Base-by-base conservation (phyloP, 75 land plant genomes). In the Isoetes taiwanensis region DNA sequence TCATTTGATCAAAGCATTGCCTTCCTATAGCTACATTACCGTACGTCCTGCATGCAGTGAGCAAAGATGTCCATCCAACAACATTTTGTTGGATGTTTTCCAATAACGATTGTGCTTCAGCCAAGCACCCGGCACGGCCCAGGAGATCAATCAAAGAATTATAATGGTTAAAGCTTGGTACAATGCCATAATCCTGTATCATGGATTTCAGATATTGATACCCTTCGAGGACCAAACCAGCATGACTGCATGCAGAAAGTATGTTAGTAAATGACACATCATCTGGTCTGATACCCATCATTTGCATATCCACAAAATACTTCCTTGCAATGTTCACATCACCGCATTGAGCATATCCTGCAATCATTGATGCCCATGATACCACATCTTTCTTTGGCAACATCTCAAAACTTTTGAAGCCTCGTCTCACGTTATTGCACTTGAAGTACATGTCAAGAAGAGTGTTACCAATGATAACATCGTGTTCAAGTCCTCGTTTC, bases 281-380 rank as follows among this genome's bases (percentile, higher is more conserved):
- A n/a, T n/a, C n/a, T n/a, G n/a, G n/a, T n/a, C n/a, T n/a, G n/a
- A n/a, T n/a, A n/a, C n/a, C n/a, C n/a, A n/a, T n/a, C n/a, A n/a
- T n/a, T n/a, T n/a, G n/a, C n/a, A n/a, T n/a, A n/a, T n/a, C n/a
- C n/a, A n/a, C n/a, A n/a, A n/a, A n/a, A n/a, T n/a, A n/a, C n/a
- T n/a, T n/a, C n/a, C n/a, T n/a, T n/a, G n/a, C n/a, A n/a, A n/a
- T n/a, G n/a, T n/a, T n/a, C n/a, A n/a, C n/a, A n/a, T n/a, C n/a
- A n/a, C n/a, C n/a, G n/a, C n/a, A n/a, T n/a, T n/a, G n/a, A n/a
- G 27, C 27, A 52, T 52, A 23, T 52, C 55, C 55, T 52, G 27
- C 55, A 52, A 52, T 52, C 55, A 52, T 52, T 26, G 27, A 28
- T 8, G 2, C 55, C 55, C 55, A 31, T 38, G 34, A 1, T 2